Conservation (phyloP, 2,329 filamentous ascomycete species). For the Aspergillus aculeatus region DNA sequence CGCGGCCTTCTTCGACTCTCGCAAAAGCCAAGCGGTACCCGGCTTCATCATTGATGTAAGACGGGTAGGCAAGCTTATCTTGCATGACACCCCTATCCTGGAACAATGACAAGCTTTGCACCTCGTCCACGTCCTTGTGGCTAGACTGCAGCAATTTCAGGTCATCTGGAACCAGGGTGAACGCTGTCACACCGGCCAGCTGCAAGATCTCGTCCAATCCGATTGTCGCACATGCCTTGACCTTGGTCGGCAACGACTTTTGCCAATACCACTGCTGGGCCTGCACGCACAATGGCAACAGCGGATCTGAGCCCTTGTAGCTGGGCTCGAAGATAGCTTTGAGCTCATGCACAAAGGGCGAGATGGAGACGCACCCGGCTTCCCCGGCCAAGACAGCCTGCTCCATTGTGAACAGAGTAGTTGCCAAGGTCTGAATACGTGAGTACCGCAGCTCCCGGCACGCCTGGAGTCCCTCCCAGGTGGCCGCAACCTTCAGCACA, state of each 20-base stretch:
- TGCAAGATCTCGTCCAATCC: constrained; percentile 1
- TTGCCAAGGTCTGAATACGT: constrained; percentile 24
- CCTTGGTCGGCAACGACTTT: background rate
- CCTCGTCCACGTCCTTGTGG: background rate
- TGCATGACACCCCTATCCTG: background rate
- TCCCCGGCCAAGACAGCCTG: constrained; percentile 57
- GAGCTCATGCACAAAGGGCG: constrained; percentile 59
- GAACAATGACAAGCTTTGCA: background rate
- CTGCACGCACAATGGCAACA: background rate
- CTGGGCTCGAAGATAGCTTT: background rate
- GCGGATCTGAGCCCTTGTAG: background rate
- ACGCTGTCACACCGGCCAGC: background rate
- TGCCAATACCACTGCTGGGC: background rate
- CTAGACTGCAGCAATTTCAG: background rate
- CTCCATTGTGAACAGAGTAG: constrained; percentile 58
- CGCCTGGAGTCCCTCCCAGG: constrained; percentile 10
- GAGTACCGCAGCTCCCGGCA: background rate
- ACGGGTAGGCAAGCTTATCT: background rate
- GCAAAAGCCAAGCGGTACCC: background rate
- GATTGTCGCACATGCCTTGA: background rate
- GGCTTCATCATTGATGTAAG: background rate
- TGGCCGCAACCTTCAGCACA: constrained; percentile 10
- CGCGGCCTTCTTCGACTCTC: background rate
- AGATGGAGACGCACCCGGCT: constrained; percentile 57
- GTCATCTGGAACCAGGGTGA: background rate